Conservation (phyloP, 2,329 filamentous ascomycete species). For the Aspergillus thermomutatus region DNA sequence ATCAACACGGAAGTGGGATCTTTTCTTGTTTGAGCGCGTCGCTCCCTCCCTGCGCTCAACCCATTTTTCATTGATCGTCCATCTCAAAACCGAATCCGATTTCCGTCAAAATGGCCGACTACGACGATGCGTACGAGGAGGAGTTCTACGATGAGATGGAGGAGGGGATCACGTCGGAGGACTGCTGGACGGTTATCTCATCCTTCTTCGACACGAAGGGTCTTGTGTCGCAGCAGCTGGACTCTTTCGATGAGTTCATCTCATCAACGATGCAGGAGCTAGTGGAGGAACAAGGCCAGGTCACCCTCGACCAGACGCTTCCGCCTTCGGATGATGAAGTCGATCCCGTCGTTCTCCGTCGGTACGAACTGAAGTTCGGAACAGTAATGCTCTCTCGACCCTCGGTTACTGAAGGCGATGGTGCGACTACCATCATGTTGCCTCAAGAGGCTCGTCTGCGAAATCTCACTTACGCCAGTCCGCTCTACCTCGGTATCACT, state of each 20-base stretch:
- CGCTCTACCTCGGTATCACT: conserved; percentile 83
- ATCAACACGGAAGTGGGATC: conserved; percentile 14
- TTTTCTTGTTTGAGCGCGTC: conserved; percentile 22
- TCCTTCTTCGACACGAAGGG: conserved; percentile 96
- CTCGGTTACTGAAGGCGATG: conserved; percentile 89
- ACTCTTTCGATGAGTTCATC: conserved; percentile 97
- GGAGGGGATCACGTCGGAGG: conserved; percentile 85
- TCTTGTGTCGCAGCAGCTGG: conserved; percentile 93
- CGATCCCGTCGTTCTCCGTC: conserved; percentile 76
- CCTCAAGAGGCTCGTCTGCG: conserved; percentile 94
- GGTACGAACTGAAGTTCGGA: conserved; percentile 94
- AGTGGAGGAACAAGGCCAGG: conserved; percentile 83
- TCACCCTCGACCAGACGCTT: conserved; percentile 91
- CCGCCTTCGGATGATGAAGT: conserved; percentile 69
- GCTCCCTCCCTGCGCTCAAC: conserved; percentile 23
- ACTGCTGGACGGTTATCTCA: conserved; percentile 97
- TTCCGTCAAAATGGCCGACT: conserved; percentile 49
- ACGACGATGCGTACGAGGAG: conserved; percentile 65
- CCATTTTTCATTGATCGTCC: not conserved
- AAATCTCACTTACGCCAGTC: conserved; percentile 92
- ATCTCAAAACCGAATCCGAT: conserved; percentile 8
- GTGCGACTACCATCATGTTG: conserved; percentile 76
- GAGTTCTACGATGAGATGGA: conserved; percentile 65
- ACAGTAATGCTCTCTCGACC: conserved; percentile 85
- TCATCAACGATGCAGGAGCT: conserved; percentile 91